Base-by-base conservation (phyloP, 108 stramenopile species). In the Skeletonema costatum region DNA sequence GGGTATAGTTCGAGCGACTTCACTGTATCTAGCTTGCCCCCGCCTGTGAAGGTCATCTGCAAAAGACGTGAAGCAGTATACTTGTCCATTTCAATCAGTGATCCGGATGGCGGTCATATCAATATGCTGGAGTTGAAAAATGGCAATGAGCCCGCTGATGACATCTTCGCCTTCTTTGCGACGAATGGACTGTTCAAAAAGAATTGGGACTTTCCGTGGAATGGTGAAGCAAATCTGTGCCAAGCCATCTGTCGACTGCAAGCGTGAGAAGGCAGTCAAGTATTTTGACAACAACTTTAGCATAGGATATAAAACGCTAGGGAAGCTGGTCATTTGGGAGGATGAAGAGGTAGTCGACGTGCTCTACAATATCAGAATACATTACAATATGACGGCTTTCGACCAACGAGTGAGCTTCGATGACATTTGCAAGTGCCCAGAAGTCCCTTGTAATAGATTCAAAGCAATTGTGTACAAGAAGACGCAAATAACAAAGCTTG, bases 301-400 rank as follows among this genome's bases (percentile, higher is more conserved):
- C 17, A 83, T 86, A 74, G 85, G 74, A 10, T 61, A 67, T 44
- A 32, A 70, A 12, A 17, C 39, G 19, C 44, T 78, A 2, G 75
- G 80, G 4, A 73, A 41, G 32, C 69, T 86, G 16, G 72, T 65
- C 32, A 72, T 83, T 16, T 78, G 76, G 82, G 78, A 79, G n/a
- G 70, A 83, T 44, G 68, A 86, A 44, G 85, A 86, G 59, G 82
- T 86, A 16, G 75, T 80, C 2, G 85, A 86, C 64, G 82, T 86
- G 17, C 78, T 82, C 19, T 83, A 83, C 68, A 30, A 42, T n/a
- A 41, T 76, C 19, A 60, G 85, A 71, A 29, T 61, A 25, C 21
- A 60, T 32, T 58, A 70, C 62, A 83, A 83, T 48, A 68, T 83
- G n/a, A 82, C 85, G 3, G 65, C 46, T 36, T 35, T 53, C 0